Conservation (phyloP, 2,329 filamentous ascomycete genomes). For the Thermothelomyces thermophilus region DNA sequence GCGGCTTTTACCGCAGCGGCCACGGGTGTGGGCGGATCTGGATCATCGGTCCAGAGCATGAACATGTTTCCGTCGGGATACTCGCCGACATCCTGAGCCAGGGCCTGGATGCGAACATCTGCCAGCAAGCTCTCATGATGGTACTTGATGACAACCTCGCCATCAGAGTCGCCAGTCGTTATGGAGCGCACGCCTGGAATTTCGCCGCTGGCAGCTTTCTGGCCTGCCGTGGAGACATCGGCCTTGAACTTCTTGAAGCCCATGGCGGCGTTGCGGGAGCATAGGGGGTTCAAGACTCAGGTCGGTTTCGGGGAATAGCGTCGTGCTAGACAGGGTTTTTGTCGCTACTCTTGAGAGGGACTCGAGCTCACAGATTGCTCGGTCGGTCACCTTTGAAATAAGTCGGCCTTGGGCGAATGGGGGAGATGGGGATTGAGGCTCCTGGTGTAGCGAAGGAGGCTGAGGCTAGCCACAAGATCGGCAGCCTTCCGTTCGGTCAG, state of each 20-base stretch:
- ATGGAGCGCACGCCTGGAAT: slow-evolving; percentile 49
- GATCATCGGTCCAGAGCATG: slow-evolving; percentile 38
- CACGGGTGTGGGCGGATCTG: slow-evolving; percentile 28
- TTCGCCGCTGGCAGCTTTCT: slow-evolving; percentile 30
- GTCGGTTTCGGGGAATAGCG: not conserved
- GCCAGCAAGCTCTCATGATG: slow-evolving; percentile 23
- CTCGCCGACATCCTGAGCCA: slow-evolving; percentile 31
- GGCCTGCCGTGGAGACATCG: slow-evolving; percentile 43
- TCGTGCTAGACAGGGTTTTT: not conserved
- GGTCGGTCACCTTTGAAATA: not conserved
- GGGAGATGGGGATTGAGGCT: not conserved
- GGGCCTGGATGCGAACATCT: slow-evolving; percentile 33
- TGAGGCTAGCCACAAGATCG: not conserved
- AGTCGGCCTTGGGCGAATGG: not conserved
- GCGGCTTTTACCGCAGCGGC: slow-evolving; percentile 37
- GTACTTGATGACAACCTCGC: slow-evolving; percentile 60
- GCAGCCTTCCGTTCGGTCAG: not conserved
- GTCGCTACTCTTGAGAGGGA: not conserved
- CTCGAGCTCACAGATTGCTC: not conserved
- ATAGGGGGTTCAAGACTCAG: not conserved
- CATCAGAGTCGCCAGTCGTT: slow-evolving; percentile 60
- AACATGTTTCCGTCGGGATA: slow-evolving; percentile 37
- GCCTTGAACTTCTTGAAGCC: slow-evolving; percentile 57
- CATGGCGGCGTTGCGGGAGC: slow-evolving; percentile 40
- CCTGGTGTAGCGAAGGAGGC: not conserved